phyloP scores from a whole-genome alignment of 1,139 yeast species.

The Yamadazyma siamensis region DNA sequence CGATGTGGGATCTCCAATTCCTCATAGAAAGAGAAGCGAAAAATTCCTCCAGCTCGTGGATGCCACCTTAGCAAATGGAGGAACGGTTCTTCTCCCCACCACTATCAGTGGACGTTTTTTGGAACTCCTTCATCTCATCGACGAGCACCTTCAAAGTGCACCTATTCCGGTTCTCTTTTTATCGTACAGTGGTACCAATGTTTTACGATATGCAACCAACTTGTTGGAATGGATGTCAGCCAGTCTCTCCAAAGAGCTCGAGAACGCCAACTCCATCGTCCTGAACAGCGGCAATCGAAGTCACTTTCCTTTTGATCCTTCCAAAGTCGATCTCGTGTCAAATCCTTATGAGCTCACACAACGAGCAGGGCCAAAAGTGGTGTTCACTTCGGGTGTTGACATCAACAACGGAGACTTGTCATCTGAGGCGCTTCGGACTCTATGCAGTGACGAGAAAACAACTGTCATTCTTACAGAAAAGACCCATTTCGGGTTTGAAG shows the following conservation, averaged over 20 bases:
- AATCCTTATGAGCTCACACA: constrained; percentile 56
- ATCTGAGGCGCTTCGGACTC: constrained; percentile 49
- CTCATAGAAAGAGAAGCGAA: constrained; percentile 64
- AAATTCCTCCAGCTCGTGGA: constrained; percentile 63
- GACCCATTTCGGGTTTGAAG: constrained; percentile 26
- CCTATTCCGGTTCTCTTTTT: constrained; percentile 71
- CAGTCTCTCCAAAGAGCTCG: constrained; percentile 78
- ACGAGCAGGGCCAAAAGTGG: constrained; percentile 71
- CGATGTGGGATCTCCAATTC: constrained; percentile 61
- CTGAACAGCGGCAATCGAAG: constrained; percentile 38
- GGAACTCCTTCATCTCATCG: constrained; percentile 72
- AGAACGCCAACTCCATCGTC: constrained; percentile 32
- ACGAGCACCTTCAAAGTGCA: constrained; percentile 52
- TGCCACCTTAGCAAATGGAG: constrained; percentile 64
- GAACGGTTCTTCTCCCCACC: constrained; percentile 81
- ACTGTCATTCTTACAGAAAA: constrained; percentile 75
- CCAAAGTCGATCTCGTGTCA: constrained; percentile 54
- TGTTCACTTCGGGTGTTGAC: constrained; percentile 76
- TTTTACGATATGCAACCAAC: constrained; percentile 77
- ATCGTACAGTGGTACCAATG: constrained; percentile 77
- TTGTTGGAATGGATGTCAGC: constrained; percentile 96
- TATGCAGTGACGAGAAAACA: constrained; percentile 64
- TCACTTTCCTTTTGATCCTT: constrained; percentile 71
- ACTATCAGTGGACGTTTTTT: constrained; percentile 80
- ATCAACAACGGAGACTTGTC: constrained; percentile 64